Conservation (phyloP, 2,329 filamentous ascomycete genomes). For the Penicillium sp. region DNA sequence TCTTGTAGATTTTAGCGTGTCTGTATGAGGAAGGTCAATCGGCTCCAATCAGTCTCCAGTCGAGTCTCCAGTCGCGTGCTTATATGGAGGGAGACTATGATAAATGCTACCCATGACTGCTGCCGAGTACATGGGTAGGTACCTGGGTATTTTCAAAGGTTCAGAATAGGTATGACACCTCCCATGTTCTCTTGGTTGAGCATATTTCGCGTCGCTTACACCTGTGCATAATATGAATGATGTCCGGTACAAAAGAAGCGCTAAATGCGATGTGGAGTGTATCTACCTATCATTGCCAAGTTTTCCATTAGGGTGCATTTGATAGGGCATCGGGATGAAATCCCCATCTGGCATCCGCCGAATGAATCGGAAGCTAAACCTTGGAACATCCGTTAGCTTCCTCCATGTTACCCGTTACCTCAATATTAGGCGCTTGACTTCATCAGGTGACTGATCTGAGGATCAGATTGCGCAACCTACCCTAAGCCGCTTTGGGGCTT, state of each 20-base stretch:
- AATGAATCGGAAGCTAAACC: background rate
- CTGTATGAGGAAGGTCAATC: background rate
- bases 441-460: slow-evolving; percentile 5
- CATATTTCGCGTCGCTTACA: background rate
- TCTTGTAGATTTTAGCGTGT: background rate
- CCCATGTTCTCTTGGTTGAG: background rate
- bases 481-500: background rate
- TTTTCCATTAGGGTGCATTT: background rate
- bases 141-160: background rate
- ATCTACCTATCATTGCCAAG: background rate
- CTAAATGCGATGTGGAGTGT: background rate
- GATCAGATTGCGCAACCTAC: background rate
- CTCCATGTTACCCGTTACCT: background rate
- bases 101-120: background rate
- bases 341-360: background rate
- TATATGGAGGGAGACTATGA: background rate
- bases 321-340: slow-evolving; percentile 1
- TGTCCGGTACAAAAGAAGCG: background rate
- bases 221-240: background rate
- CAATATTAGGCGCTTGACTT: background rate
- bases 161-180: background rate
- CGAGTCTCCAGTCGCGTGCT: background rate
- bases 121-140: background rate
- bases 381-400: background rate
- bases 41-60: background rate